Evolutionary conservation across 495 filamentous ascomycete species (phyloP), one percentile per base, ranked within the genome.

Genomic region (Hypoxylon lienhwacheense): DNA sequence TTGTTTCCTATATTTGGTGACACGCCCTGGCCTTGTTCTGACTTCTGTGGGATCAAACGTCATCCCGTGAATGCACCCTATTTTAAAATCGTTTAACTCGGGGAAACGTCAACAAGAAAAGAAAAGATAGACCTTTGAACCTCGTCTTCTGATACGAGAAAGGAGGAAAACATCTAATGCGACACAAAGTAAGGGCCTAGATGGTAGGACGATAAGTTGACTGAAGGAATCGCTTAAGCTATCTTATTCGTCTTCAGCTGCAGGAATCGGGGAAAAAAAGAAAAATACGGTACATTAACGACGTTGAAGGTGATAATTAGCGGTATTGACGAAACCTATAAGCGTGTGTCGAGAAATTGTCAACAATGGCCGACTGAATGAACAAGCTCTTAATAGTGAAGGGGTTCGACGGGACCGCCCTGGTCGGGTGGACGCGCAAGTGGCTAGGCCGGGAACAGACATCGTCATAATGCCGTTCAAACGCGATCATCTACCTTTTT

Each of bases 41-140:
- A 52, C 51, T 32, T 50, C 58, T 42, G 47, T 55, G 39, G 33
- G 46, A 55, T 61, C 51, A 55, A 61, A 61, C 57, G 45, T 26
- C 26, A 47, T 54, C 21, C 20, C 25, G 7, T 22, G 14, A 7
- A 7, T 21, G 8, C 35, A 20, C 29, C 20, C 28, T 54, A 41
- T 41, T 45, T 41, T n/a, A n/a, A n/a, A n/a, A n/a, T n/a, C n/a
- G n/a, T n/a, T n/a, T n/a, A n/a, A n/a, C n/a, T n/a, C n/a, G n/a
- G n/a, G n/a, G n/a, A n/a, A n/a, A 43, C 28, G 42, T 32, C 21
- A 16, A 41, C 39, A 22, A 47, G 35, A 4, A 47, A 25, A 28
- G 28, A 7, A 46, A 32, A 33, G 26, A n/a, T n/a, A n/a, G n/a
- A n/a, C n/a, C 16, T 45, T 43, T 47, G 41, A 36, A 3, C 36